Conservation (phyloP, 164 flowering plant species). For the Tetrastigma voinierianum region DNA sequence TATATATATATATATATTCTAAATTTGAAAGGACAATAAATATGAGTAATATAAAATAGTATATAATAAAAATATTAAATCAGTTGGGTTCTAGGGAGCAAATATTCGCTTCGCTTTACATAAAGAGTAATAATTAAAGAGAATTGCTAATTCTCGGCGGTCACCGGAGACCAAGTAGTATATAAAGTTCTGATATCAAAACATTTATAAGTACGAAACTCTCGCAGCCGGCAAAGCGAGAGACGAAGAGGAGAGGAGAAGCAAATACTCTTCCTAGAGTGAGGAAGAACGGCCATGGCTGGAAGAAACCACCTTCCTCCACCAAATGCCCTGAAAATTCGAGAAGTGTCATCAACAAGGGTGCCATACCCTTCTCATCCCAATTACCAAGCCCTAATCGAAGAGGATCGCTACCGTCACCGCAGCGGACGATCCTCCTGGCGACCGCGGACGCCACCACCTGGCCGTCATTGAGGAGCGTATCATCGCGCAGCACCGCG, state of each 20-base stretch:
- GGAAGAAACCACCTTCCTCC: constrained; percentile 19
- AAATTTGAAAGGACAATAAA: no score
- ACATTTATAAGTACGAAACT: not conserved
- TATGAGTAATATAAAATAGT: no score
- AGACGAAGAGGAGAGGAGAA: not conserved
- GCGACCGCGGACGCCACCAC: constrained; percentile 11
- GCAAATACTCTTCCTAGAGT: no score
- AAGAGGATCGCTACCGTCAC: constrained; percentile 21
- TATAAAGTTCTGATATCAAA: not conserved
- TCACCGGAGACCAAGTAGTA: not conserved
- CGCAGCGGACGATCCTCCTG: constrained; percentile 4
- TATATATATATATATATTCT: no score
- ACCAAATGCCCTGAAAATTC: constrained; percentile 2
- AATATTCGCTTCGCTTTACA: no score
- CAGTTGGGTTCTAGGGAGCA: no score
- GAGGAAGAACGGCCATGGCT: constrained; percentile 17
- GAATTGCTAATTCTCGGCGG: not conserved
- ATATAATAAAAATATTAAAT: no score
- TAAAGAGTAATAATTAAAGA: not conserved
- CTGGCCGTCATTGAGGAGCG: constrained; percentile 40
- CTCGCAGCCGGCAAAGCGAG: not conserved
- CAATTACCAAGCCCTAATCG: constrained; percentile 4
- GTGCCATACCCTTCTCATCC: constrained; percentile 2
- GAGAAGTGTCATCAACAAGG: constrained; percentile 13
- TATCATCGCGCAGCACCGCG: constrained; percentile 41